Conservation (phyloP, 805 yeast species). For the Debaryomyces hansenii region DNA sequence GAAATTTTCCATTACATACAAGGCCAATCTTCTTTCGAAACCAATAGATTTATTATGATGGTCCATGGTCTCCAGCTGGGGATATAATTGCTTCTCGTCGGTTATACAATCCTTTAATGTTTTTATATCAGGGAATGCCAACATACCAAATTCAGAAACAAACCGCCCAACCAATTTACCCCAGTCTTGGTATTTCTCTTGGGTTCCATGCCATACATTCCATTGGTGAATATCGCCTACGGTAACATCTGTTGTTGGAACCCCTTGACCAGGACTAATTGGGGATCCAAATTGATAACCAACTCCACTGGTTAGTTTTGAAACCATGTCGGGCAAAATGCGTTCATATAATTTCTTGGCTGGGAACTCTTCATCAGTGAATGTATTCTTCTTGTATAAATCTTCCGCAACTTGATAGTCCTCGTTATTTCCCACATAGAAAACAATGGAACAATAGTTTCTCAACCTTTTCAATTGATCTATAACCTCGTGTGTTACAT, state of each 20-base stretch:
- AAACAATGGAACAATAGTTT: conserved; percentile 37
- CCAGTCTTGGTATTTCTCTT: conserved; percentile 52
- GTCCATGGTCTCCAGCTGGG: conserved; percentile 46
- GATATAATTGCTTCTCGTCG: conserved; percentile 37
- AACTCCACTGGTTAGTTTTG: conserved; percentile 18
- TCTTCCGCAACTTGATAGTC: conserved; percentile 45
- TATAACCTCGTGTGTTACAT: conserved; percentile 36
- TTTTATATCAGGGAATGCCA: conserved; percentile 39
- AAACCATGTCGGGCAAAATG: conserved; percentile 35
- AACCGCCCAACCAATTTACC: conserved; percentile 46
- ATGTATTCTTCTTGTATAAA: conserved; percentile 13
- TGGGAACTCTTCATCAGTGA: conserved; percentile 38
- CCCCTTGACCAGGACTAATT: conserved; percentile 46
- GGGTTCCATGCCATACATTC: conserved; percentile 59
- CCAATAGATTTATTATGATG: conserved; percentile 52
- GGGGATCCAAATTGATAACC: conserved; percentile 47
- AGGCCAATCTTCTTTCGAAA: conserved; percentile 44
- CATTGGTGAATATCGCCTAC: conserved; percentile 50
- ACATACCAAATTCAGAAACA: conserved; percentile 57
- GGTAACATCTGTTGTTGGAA: conserved; percentile 31
- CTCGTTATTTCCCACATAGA: conserved; percentile 48
- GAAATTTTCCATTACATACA: conserved; percentile 48
- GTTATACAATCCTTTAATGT: conserved; percentile 39
- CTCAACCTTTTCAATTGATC: conserved; percentile 43
- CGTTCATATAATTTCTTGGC: conserved; percentile 44